Base-by-base conservation (phyloP, 2,329 filamentous ascomycete genomes). In the Fusarium goolgardi region DNA sequence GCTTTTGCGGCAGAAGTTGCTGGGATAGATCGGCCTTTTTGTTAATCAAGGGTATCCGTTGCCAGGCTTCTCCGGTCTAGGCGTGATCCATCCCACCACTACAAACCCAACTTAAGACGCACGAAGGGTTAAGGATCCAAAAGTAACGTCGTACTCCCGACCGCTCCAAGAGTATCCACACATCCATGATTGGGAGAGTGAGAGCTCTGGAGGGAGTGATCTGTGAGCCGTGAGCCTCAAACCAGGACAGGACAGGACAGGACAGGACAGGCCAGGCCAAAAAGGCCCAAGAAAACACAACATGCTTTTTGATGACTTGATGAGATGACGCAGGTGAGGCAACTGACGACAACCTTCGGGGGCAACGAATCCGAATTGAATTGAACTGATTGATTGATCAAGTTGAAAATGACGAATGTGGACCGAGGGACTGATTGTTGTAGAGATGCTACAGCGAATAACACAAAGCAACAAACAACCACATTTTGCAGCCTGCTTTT, bases 71-170 rank as follows among this genome's bases (percentile, higher is more conserved):
- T 45, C 43, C 27, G 32, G 45, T 34, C 44, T 35, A 43, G 51
- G 49, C 31, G 27, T 55, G 55, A 58, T 57, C 62, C 58, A 69
- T 61, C 59, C 67, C 69, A 71, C 69, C 71, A 73, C 58, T 57
- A 69, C 67, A 53, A 71, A 21, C 47, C 47, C 34, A 51, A 51
- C 47, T 51, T 51, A 40, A 51, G 55, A 70, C 55, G 63, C 67
- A 70, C 59, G 55, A 70, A 70, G 67, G 67, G 67, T 67, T 56
- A 64, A 64, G 62, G 39, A 65, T 43, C 51, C 57, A 53, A 55
- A 55, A 54, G 65, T 55, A 70, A 70, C 41, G 52, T 70, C 52
- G 59, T 54, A 61, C 59, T 59, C 63, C 52, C 46, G 41, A 51
- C 63, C 47, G 60, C 46, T 66, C 43, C 12, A 35, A 29, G 21